Evolutionary conservation across 129 eudicot genomes (phyloP), one percentile per base, ranked within the genome.

Genomic region (Tagetes erecta): DNA sequence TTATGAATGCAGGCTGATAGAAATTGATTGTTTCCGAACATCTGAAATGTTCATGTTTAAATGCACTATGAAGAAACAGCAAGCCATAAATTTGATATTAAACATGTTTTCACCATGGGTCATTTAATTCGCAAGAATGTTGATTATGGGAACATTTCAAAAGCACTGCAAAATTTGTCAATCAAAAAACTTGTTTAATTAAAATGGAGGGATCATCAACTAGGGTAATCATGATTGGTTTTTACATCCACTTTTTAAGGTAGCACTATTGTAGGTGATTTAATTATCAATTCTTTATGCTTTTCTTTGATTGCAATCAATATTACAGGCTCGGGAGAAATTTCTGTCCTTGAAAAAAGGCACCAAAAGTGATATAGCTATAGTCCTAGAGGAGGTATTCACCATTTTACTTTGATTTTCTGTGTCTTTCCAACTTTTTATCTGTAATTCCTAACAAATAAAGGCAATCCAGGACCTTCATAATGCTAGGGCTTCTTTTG

Each of bases 241-340:
- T 49, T 49, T 12, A 49, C 53, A 49, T n/a, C 14, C 53, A 10
- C 53, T 5, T 49, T 46, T 68, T 50, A 37, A 50, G 74, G 39
- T 51, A 50, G 51, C 35, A 55, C 34, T 58, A 6, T 20, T 1
- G 11, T 56, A 6, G 63, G 38, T 56, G 63, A 68, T 20, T 47
- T 10, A 13, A 44, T 2, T 40, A 27, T 38, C 35, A 6, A 60
- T 8, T 52, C 4, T 64, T 20, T 50, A 39, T 53, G 8, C 44
- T 66, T 67, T 65, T 66, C 14, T 31, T 64, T 76, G 47, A 64
- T 55, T n/a, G 39, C 27, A 42, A 49, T 63, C 50, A 60, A 53
- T 67, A 41, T 68, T 82, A 71, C 81, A 93, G 98, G 95, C 98
- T 45, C 97, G 98, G 37, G 98, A 93, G 84, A 93, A 88, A 85